A percentile compares a stretch with the other conserved stretches of the same genome.
Evolutionary conservation across 2,329 filamentous ascomycete species (phyloP).

Genomic region (Gyromitra esculenta): DNA sequence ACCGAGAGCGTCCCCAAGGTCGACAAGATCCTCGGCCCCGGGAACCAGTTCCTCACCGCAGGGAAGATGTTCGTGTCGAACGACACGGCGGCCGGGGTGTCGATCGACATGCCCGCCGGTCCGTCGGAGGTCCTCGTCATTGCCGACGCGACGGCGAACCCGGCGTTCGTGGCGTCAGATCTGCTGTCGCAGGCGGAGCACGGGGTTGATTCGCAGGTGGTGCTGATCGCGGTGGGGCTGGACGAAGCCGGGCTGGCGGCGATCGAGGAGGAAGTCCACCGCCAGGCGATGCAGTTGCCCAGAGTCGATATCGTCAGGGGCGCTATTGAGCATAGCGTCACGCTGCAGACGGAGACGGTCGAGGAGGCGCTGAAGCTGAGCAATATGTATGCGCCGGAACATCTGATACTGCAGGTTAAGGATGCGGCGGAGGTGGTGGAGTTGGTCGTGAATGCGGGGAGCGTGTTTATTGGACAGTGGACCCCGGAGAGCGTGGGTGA

Average conservation of each 20-base stretch:
- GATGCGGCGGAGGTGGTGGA: slow-evolving; percentile 79
- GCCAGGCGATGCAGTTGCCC: slow-evolving; percentile 85
- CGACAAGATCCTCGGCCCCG: slow-evolving; percentile 97
- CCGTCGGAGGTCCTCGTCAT: slow-evolving; percentile 97
- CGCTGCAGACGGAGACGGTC: slow-evolving; percentile 76
- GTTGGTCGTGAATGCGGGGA: slow-evolving; percentile 89
- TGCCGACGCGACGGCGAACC: slow-evolving; percentile 86
- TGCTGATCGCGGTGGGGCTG: slow-evolving; percentile 86
- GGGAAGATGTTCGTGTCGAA: slow-evolving; percentile 99
- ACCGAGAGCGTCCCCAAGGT: slow-evolving; percentile 95
- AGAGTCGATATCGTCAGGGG: slow-evolving; percentile 92
- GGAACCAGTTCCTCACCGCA: slow-evolving; percentile 98
- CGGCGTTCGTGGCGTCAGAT: slow-evolving; percentile 94
- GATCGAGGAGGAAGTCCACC: slow-evolving; percentile 90
- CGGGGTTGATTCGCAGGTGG: slow-evolving; percentile 93
- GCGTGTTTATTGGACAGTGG: slow-evolving; percentile 95
- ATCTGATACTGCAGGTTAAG: slow-evolving; percentile 88
- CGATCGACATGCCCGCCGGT: slow-evolving; percentile 98
- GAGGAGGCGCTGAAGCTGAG: slow-evolving; percentile 81
- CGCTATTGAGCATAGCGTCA: slow-evolving; percentile 89
- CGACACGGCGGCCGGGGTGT: slow-evolving; percentile 92
- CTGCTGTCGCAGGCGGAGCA: slow-evolving; percentile 96
- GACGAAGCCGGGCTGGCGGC: slow-evolving; percentile 76
- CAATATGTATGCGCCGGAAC: slow-evolving; percentile 95
- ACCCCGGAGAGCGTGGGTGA: slow-evolving; percentile 97